Conservation (phyloP, 129 eudicot genomes). For the Silybum marianum region DNA sequence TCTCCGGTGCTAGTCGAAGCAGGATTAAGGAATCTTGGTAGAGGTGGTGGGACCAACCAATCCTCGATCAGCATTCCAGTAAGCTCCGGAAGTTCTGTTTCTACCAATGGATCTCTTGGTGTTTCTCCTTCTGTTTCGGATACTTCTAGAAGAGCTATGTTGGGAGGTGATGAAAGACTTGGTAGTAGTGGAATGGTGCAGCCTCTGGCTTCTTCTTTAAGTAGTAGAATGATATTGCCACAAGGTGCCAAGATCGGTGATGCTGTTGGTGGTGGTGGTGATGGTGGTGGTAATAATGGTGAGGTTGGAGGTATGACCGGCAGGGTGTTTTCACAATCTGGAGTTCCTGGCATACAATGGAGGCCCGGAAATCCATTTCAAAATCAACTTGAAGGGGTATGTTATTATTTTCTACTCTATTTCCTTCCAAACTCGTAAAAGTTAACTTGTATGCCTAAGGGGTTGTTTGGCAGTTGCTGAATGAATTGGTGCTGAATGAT, state of each 20-base stretch:
- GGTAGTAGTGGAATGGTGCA: slow-evolving; percentile 59
- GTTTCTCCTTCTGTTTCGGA: slow-evolving; percentile 54
- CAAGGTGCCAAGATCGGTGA: slow-evolving; percentile 53
- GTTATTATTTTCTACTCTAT: slow-evolving; percentile 22
- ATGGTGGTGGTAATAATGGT: slow-evolving; percentile 44
- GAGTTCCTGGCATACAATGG: slow-evolving; percentile 77
- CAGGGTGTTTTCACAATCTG: slow-evolving; percentile 60
- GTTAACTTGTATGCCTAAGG: background rate
- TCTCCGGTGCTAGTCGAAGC: slow-evolving; percentile 55
- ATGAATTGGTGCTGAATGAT: too few relatives aligned
- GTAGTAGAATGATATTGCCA: slow-evolving; percentile 53
- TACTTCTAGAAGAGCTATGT: slow-evolving; percentile 48
- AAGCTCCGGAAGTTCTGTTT: slow-evolving; percentile 45
- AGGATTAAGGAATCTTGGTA: slow-evolving; percentile 50
- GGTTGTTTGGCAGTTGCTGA: too few relatives aligned
- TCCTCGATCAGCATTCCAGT: slow-evolving; percentile 41
- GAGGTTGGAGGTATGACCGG: slow-evolving; percentile 53
- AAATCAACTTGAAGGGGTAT: slow-evolving; percentile 68
- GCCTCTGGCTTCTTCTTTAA: slow-evolving; percentile 45
- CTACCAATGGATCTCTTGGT: slow-evolving; percentile 59
- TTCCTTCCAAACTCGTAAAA: background rate
- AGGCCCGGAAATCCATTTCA: slow-evolving; percentile 81
- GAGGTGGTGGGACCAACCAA: slow-evolving; percentile 50
- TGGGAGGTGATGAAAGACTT: slow-evolving; percentile 67
- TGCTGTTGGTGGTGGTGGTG: slow-evolving; percentile 30